Percentiles rank a stretch among this genome's conserved stretches.
These are phyloP conservation scores for Phlyctochytrium bullatum DNA, from an alignment of 192 early-diverging fungal genomes.

Conservation along the genomic window DNA sequence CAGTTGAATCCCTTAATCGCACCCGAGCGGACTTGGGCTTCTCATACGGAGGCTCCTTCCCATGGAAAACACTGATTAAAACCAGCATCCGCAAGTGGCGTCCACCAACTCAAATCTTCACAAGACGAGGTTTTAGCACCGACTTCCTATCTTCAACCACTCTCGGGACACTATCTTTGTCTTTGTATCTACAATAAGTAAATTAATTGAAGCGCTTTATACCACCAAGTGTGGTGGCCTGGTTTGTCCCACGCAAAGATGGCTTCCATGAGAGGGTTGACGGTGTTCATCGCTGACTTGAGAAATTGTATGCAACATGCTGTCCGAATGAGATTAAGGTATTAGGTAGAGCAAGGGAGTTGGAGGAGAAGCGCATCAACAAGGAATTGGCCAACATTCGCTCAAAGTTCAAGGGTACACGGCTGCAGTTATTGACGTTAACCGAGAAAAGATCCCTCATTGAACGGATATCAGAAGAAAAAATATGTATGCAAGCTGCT, in stretches of 20 bases:
- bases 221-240: neutral
- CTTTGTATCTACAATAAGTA: neutral
- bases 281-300: slow-evolving; percentile 96
- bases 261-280: slow-evolving; percentile 90
- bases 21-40: slow-evolving; percentile 55
- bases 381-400: slow-evolving; percentile 99
- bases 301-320: slow-evolving; percentile 78
- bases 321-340: neutral
- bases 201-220: neutral
- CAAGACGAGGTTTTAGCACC: neutral
- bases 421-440: neutral
- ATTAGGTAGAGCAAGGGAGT: slow-evolving; percentile 88
- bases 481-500: slow-evolving; percentile 99
- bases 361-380: slow-evolving; percentile 98
- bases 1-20: slow-evolving; percentile 81
- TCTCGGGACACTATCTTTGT: neutral
- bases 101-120: neutral
- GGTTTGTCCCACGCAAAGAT: too few relatives aligned
- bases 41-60: slow-evolving; percentile 7
- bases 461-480: slow-evolving; percentile 99
- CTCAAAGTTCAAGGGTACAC: slow-evolving; percentile 93
- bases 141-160: neutral
- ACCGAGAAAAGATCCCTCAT: slow-evolving; percentile 62
- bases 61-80: neutral
- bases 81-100: neutral